Base-by-base conservation (phyloP, 352 stramenopile genomes). In the Globisporangium lucens region DNA sequence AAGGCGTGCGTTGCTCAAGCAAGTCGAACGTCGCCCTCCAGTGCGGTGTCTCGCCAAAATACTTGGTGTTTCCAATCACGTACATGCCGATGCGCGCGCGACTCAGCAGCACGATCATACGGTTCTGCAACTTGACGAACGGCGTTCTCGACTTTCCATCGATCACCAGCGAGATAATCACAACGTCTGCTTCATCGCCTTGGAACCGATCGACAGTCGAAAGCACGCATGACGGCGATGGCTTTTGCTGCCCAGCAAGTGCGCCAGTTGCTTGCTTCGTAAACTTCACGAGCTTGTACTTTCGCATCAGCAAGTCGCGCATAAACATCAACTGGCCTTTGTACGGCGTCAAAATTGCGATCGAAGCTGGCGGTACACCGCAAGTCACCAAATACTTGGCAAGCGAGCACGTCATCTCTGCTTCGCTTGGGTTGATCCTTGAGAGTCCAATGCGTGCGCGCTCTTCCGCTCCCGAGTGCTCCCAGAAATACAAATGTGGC, bases 191-290 rank as follows among this genome's bases (percentile, higher is more conserved):
- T 77, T 97, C 90, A 56, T 97, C 90, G 20, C 90, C 90, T 75
- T 97, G 89, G 41, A 96, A 97, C n/a, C 89, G 76, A 73, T 96
- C 90, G 7, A 97, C 87, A 0, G 90, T 97, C 7, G 89, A 95
- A 3, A 97, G 51, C 29, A 78, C 78, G 41, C 84, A 92, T 36
- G 82, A 76, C 9, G 83, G 82, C 10, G 64, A 62, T 9, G 51
- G 66, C 22, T 66, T 67, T 10, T 68, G 53, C 55, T 58, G 63
- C 20, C 49, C 49, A 24, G 79, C 67, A 20, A 56, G 20, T 20
- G 69, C 68, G 60, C 71, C 74, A 33, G 68, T 69, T 46, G 67
- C 71, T n/a, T 57, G 53, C 35, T 77, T 70, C 7, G 53, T 49
- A n/a, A 67, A 65, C 13, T 36, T 63, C 35, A 70, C 66, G 1